phyloP scores from a whole-genome alignment of 805 yeast species.

The Kodamaea neixiangensis region DNA sequence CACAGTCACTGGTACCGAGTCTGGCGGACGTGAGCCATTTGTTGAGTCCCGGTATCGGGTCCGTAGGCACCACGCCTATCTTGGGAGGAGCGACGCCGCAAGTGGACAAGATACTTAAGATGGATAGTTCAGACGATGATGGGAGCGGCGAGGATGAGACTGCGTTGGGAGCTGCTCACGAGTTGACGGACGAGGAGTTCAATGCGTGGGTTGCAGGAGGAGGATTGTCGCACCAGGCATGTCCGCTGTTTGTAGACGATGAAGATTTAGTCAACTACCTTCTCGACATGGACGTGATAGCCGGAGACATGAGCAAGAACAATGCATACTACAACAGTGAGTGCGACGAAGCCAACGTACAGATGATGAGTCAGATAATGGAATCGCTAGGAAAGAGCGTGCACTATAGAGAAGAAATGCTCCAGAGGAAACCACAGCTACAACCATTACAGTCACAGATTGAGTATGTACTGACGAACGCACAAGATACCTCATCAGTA shows the following conservation, averaged over 20 bases:
- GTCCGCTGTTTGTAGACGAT: conserved; percentile 18
- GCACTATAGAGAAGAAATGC: conserved; percentile 4
- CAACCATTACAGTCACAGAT: not conserved
- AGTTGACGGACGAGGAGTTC: conserved; percentile 15
- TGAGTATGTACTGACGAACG: not conserved
- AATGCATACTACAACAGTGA: not conserved
- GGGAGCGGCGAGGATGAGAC: conserved; percentile 2
- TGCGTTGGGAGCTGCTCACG: conserved; percentile 2
- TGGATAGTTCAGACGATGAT: conserved; percentile 7
- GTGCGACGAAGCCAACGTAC: not conserved
- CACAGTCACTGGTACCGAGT: not conserved
- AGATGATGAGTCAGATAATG: conserved; percentile 7
- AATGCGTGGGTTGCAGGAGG: conserved; percentile 20
- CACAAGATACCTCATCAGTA: conserved; percentile 2
- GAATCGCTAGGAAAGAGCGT: conserved; percentile 3
- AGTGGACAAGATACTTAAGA: conserved; percentile 6
- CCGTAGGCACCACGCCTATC: not conserved
- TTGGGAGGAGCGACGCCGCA: conserved; percentile 6
- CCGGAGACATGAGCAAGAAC: conserved; percentile 16
- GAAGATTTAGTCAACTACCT: conserved; percentile 29
- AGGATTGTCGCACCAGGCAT: conserved; percentile 18
- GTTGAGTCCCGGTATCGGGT: not conserved
- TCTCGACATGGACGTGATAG: conserved; percentile 28
- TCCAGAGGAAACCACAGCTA: not conserved
- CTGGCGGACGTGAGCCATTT: conserved; percentile 1